Conservation (phyloP, 768 basidiomycete genomes). For the Ramaria sp. region DNA sequence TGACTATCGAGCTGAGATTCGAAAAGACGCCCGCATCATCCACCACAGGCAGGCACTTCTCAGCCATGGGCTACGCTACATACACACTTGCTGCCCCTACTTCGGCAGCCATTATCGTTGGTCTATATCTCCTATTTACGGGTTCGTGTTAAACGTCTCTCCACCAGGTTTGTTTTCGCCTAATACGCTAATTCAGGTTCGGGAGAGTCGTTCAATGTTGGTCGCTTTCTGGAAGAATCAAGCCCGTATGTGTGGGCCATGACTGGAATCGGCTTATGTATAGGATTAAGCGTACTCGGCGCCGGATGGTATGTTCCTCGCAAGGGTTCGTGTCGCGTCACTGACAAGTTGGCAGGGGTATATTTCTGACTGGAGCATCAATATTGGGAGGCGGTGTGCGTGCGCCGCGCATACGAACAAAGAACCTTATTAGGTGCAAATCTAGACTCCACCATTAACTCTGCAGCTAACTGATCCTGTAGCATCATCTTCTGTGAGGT, state of each 20-base stretch:
- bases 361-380: slow-evolving; percentile 93
- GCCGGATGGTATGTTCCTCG: slow-evolving; percentile 74
- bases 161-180: background rate
- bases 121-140: slow-evolving; percentile 83
- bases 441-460: background rate
- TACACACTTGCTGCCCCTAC: slow-evolving; percentile 29
- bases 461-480: slow-evolving; percentile 2
- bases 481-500: slow-evolving; percentile 99
- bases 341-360: slow-evolving; percentile 58
- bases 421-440: slow-evolving; percentile 89
- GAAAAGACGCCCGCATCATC: background rate
- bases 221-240: slow-evolving; percentile 86
- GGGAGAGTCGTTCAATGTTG: slow-evolving; percentile 89
- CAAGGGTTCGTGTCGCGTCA: background rate
- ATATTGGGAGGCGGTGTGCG: slow-evolving; percentile 94
- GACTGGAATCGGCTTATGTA: slow-evolving; percentile 83
- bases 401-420: slow-evolving; percentile 87
- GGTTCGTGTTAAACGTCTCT: slow-evolving; percentile 31
- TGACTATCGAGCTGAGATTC: background rate
- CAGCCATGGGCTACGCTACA: slow-evolving; percentile 20
- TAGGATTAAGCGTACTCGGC: slow-evolving; percentile 86
- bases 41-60: background rate
- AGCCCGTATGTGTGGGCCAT: slow-evolving; percentile 91
- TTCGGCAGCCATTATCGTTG: slow-evolving; percentile 52
- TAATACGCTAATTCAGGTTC: slow-evolving; percentile 64